Percentiles rank a stretch among this genome's conserved stretches.
phyloP scores from a whole-genome alignment of 805 yeast genomes.

The Zygosaccharomyces lentus region DNA sequence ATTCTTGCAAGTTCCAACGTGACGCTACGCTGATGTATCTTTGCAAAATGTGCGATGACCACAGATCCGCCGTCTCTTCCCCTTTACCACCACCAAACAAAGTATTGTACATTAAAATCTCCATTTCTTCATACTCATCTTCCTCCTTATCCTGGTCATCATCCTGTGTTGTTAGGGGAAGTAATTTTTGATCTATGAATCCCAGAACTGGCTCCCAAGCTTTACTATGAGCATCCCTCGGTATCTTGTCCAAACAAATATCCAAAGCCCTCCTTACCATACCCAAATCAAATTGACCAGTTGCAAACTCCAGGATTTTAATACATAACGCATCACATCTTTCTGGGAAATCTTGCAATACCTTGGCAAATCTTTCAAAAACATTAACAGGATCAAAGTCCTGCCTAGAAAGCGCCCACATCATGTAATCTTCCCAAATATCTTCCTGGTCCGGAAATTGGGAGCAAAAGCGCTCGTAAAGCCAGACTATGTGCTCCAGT shows the following conservation, averaged over 20 bases:
- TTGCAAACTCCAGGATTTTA: slow-evolving; percentile 48
- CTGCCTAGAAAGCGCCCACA: slow-evolving; percentile 31
- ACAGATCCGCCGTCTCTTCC: slow-evolving; percentile 12
- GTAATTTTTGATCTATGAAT: slow-evolving; percentile 19
- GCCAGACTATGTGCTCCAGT: slow-evolving; percentile 22
- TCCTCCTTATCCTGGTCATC: slow-evolving; percentile 8
- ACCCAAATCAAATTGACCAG: slow-evolving; percentile 35
- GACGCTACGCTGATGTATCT: slow-evolving; percentile 26
- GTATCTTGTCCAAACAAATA: slow-evolving; percentile 17
- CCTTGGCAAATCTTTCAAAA: slow-evolving; percentile 13
- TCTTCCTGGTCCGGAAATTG: slow-evolving; percentile 19
- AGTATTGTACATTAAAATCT: slow-evolving; percentile 8
- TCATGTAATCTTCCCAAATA: slow-evolving; percentile 35
- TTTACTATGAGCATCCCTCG: slow-evolving; percentile 19
- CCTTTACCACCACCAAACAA: slow-evolving; percentile 10
- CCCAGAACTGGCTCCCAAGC: slow-evolving; percentile 25
- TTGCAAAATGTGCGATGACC: slow-evolving; percentile 26
- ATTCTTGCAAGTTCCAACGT: slow-evolving; percentile 8
- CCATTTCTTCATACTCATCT: slow-evolving; percentile 14
- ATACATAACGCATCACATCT: slow-evolving; percentile 49
- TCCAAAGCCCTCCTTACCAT: slow-evolving; percentile 29
- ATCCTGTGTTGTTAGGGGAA: slow-evolving; percentile 17
- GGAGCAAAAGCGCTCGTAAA: slow-evolving; percentile 38
- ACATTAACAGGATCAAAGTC: slow-evolving; percentile 38
- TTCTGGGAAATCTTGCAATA: slow-evolving; percentile 34